Evolutionary conservation across 805 yeast genomes (phyloP), one percentile per base, ranked within the genome.

Genomic region (Saccharomycopsis javanensis): DNA sequence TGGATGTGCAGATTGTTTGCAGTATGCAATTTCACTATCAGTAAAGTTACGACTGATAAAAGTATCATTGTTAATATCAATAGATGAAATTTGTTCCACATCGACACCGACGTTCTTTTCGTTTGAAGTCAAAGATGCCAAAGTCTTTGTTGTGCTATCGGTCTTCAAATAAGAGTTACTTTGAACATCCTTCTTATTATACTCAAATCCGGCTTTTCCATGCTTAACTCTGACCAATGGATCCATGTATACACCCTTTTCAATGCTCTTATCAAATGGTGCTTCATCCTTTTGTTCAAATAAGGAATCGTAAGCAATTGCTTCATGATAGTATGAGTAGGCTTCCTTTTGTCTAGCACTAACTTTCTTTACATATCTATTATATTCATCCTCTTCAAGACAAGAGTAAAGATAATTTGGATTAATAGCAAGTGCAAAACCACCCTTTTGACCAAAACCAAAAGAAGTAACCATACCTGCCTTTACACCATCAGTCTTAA

Each of bases 381-480:
- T 82, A 74, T 89, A 95, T 62, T 85, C 79, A 42, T 74, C 69
- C 72, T 81, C 79, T 68, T 84, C 85, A 68, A 94, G 79, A 35
- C 88, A 83, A 60, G 95, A 95, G 70, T 75, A 89, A 73, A 95
- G 79, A 81, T 90, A 94, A 74, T 92, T 97, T 61, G 97, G 87
- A 75, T 92, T 95, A 62, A 94, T 79, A 57, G 83, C 86, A 70
- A 94, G 74, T 52, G 96, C 97, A 73, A 90, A 96, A 57, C 90
- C 99, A 76, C 99, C 99, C 80, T 94, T 94, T 78, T 94, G 99
- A 71, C 99, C 99, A 72, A 94, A 94, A 72, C 99, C 99, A 71
- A 94, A 94, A 1, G 99, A 94, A 5, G 98, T 94, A 53, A 94
- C 83, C 42, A 97, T 88, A 57, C 88, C 96, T 60, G 99, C 99